These are phyloP conservation scores for Ballota nigra DNA, from an alignment of 257 asterid species.

Conservation along the genomic window DNA sequence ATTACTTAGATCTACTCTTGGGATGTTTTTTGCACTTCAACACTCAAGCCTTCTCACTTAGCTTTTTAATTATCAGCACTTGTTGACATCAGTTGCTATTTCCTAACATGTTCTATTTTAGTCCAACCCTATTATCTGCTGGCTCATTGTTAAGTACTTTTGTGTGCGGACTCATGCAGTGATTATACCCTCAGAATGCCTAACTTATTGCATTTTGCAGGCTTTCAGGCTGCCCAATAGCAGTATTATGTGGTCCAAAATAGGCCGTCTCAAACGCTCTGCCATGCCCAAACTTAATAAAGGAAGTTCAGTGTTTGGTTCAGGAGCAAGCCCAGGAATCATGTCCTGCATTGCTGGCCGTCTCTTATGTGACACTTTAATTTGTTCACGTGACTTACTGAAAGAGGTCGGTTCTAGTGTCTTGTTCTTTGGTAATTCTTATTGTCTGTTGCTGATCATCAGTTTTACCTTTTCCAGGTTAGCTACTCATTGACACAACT, in stretches of 20 bases:
- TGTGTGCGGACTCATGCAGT: slow-evolving; percentile 9
- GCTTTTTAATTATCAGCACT: slow-evolving; percentile 3
- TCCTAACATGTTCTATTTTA: too few species aligned
- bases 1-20: not conserved
- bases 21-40: not conserved
- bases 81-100: not conserved
- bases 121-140: not conserved
- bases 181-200: slow-evolving; percentile 21
- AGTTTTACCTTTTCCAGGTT: slow-evolving; percentile 54
- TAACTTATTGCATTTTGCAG: slow-evolving; percentile 42
- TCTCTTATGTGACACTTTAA: slow-evolving; percentile 85
- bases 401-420: slow-evolving; percentile 62
- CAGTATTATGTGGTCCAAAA: slow-evolving; percentile 82
- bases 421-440: slow-evolving; percentile 4
- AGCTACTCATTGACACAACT: slow-evolving; percentile 92
- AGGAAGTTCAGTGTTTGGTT: slow-evolving; percentile 71
- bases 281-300: slow-evolving; percentile 85
- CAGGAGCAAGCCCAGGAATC: slow-evolving; percentile 91
- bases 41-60: not conserved
- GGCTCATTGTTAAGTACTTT: slow-evolving; percentile 1
- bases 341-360: slow-evolving; percentile 94
- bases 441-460: slow-evolving; percentile 19
- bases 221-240: slow-evolving; percentile 52
- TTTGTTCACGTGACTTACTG: slow-evolving; percentile 81
- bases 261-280: slow-evolving; percentile 93